Percentiles rank a stretch among this genome's conserved stretches.
Evolutionary conservation across 1,284 basidiomycete species (phyloP).

Genomic region (Rhodofomes roseus): DNA sequence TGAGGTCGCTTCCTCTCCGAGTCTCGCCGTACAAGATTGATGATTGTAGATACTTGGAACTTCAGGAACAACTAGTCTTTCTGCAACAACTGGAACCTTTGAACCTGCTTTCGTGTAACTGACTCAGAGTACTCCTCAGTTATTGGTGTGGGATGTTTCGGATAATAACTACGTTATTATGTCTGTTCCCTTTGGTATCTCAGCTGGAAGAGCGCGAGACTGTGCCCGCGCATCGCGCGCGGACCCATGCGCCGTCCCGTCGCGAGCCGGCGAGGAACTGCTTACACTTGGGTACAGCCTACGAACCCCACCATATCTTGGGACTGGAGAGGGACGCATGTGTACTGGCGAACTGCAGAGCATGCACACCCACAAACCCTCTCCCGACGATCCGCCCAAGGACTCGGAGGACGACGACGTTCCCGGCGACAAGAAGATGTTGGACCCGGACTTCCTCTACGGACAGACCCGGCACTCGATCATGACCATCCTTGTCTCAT

Average conservation of each 20-base stretch:
- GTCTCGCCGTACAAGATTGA: background rate
- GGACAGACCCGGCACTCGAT: slow-evolving; percentile 8
- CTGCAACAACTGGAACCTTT: too few relatives aligned
- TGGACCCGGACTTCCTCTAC: slow-evolving; percentile 13
- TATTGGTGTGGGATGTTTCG: too few relatives aligned
- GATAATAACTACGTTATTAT: background rate
- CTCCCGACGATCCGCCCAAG: slow-evolving; percentile 11
- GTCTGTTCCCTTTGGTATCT: background rate
- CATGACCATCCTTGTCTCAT: slow-evolving; percentile 19
- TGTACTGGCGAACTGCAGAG: slow-evolving; percentile 31
- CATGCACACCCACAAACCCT: slow-evolving; percentile 25
- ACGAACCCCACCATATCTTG: slow-evolving; percentile 27
- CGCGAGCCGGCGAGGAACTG: too few relatives aligned
- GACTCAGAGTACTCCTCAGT: too few relatives aligned
- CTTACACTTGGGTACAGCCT: too few relatives aligned
- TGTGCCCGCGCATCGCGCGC: background rate
- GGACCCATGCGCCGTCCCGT: too few relatives aligned
- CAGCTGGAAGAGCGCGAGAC: slow-evolving; percentile 5
- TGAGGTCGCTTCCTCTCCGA: background rate
- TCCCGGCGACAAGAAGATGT: slow-evolving; percentile 17
- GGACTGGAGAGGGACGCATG: slow-evolving; percentile 29
- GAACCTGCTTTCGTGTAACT: too few relatives aligned
- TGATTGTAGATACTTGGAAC: background rate
- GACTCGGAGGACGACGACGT: slow-evolving; percentile 11
- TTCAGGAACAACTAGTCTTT: background rate